Base-by-base conservation (phyloP, 192 early-diverging fungal species). In the Backusella psychrophila region DNA sequence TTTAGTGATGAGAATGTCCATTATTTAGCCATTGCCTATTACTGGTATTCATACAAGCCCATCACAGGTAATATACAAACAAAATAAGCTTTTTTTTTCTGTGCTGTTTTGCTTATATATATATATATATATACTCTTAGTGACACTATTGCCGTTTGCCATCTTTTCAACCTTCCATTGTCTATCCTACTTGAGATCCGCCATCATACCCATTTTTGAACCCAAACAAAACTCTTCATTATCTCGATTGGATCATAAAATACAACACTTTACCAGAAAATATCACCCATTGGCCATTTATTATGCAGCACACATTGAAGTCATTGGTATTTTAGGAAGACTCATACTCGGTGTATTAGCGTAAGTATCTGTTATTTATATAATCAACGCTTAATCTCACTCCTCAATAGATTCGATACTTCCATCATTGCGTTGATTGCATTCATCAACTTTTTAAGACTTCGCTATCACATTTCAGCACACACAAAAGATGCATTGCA, bases 91-190 rank as follows among this genome's bases (percentile, higher is more conserved):
- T 36, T 31, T 39, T 26, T 19, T 7, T 11, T 42, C n/a, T 46
- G 2, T 17, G 23, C 14, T 12, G 31, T 66, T 19, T 14, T 67
- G 41, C 49, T 66, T 9, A 78, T 59, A 78, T 59, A 1, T 33
- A n/a, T 66, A n/a, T n/a, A n/a, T n/a, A n/a, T n/a, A n/a, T n/a
- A n/a, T n/a, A n/a, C n/a, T 29, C 53, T 72, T 79, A 93, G 91
- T 90, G 19, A 87, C 91, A 49, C 80, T 94, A 33, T 76, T 95
- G 53, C 94, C 94, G 4, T 94, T 90, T 66, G 83, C 79, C 8
- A 84, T 88, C 65, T 95, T 94, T 75, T 93, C 94, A 0, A 75
- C 93, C 65, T 93, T 95, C 77, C 92, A 95, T 75, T 80, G 86
- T 6, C 77, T 94, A 49, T 88, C 84, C 73, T 95, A 92, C 74